Evolutionary conservation across 2,329 filamentous ascomycete genomes (phyloP), one percentile per base, ranked within the genome.

Genomic region (Paecilomyces sp.): DNA sequence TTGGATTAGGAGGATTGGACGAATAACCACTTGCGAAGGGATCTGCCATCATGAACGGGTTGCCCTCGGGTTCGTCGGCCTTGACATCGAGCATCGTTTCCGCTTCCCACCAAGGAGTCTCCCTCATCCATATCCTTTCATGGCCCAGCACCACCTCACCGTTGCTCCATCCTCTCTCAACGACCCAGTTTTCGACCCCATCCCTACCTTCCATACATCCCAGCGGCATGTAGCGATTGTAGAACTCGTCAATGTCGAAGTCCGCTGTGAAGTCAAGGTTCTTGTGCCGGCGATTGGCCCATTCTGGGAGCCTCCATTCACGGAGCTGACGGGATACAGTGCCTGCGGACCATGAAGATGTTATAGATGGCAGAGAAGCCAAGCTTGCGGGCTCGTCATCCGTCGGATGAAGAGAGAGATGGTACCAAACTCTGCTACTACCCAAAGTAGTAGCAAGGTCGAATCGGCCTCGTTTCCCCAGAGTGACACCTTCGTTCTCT

Each of bases 151-250:
- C 86, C 1, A 97, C 92, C 76, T 97, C 94, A 47, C 94, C 94
- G 67, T 99, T 99, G 77, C 91, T 97, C 94, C 94, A 99, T 1
- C 94, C 94, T 60, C 94, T 87, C 75, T 97, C 92, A 56, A 97
- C 83, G 60, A 95, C 83, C 91, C 93, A 99, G 68, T 85, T 95
- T 71, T 97, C 91, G 57, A 97, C 92, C 55, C 93, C 94, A 63
- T 99, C 94, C 63, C 86, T 87, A 59, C 94, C 94, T 64, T 96
- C 91, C 66, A 88, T 85, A 74, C 94, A 99, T 13, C 94, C 94
- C 0, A 99, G 83, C 5, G 85, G 80, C 4, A 86, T 81, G 71
- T 97, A 99, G 53, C 94, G 87, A 66, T 88, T 86, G 22, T 87
- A 84, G 68, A 99, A 97, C 72, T 99, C 94, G 15, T 96, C 91